Base-by-base conservation (phyloP, 73 alveolate genomes). In the Paramecium bursaria region DNA sequence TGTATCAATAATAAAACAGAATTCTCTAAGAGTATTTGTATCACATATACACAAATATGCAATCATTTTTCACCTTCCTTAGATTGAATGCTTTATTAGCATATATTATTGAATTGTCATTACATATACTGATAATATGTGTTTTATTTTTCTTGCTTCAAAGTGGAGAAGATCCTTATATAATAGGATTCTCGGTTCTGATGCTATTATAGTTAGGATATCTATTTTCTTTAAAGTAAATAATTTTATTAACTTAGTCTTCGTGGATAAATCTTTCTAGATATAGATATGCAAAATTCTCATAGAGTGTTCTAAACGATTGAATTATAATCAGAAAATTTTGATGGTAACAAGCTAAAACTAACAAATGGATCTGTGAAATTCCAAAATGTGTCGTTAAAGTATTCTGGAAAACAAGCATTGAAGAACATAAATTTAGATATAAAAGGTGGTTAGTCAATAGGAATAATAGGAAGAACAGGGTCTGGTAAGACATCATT, bases 401-500 rank as follows among this genome's bases (percentile, higher is more conserved):
- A 17, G 6, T 67, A 75, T 75, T 26, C 50, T 6, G 49, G 49
- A 2, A 75, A 48, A 22, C 22, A 31, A 1, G 89, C 85, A 0
- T 60, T 88, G 9, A 39, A 88, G 27, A 74, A 52, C 23, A 15
- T 88, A 42, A 52, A 13, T 23, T 53, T 88, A 3, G 15, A 35
- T 9, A 73, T 88, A 22, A 48, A 73, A 55, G 60, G 60, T 3
- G 92, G 94, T 4, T 52, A 86, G 75, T 91, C 87, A 88, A 75
- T 96, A 0, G 99, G 98, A 21, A 92, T 96, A 10, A 90, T 93
- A 23, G 99, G 99, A 1, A 87, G 98, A 27, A 93, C 98, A 4
- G 99, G 99, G 27, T 88, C 97, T 23, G 99, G 99, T 2, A 96
- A 96, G 85, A 42, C 96, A 10, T 95, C 98, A 21, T 79, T 96